Evolutionary conservation across 768 basidiomycete species (phyloP).

Genomic region (Suillus paluster): DNA sequence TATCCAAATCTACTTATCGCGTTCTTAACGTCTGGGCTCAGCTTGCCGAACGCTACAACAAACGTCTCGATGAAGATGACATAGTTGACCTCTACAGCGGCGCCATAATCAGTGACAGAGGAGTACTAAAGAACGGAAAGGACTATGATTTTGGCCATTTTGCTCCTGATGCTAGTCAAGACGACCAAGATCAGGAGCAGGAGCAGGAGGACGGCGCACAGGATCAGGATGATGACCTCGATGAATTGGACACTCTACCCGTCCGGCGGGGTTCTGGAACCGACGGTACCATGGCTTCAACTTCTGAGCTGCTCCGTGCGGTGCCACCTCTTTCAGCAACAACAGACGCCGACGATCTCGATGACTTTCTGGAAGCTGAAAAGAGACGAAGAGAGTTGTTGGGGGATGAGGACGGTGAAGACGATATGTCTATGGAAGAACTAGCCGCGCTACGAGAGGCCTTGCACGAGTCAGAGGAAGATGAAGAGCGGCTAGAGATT

Average conservation of each 20-base stretch:
- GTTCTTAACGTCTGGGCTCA: slow-evolving; percentile 67
- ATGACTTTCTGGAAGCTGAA: slow-evolving; percentile 72
- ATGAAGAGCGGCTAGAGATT: slow-evolving; percentile 14
- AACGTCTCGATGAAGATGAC: slow-evolving; percentile 77
- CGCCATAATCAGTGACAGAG: slow-evolving; percentile 70
- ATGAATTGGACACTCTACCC: slow-evolving; percentile 63
- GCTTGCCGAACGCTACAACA: slow-evolving; percentile 69
- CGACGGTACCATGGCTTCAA: slow-evolving; percentile 34
- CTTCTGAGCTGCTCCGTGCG: slow-evolving; percentile 36
- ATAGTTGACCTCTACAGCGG: slow-evolving; percentile 70
- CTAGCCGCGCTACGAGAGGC: slow-evolving; percentile 20
- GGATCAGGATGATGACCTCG: slow-evolving; percentile 55
- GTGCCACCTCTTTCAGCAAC: slow-evolving; percentile 51
- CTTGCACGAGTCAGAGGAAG: slow-evolving; percentile 16
- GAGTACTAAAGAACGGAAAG: slow-evolving; percentile 53
- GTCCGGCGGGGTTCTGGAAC: slow-evolving; percentile 29
- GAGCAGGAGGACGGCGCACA: slow-evolving; percentile 49
- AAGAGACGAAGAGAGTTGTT: slow-evolving; percentile 48
- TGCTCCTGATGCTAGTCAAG: slow-evolving; percentile 39
- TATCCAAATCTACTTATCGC: slow-evolving; percentile 50
- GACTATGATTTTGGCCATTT: slow-evolving; percentile 58
- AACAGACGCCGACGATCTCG: slow-evolving; percentile 63
- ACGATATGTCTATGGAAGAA: slow-evolving; percentile 24
- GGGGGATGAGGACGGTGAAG: slow-evolving; percentile 31
- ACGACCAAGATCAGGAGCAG: slow-evolving; percentile 43